These are phyloP conservation scores for Fusarium algeriense DNA, from an alignment of 2,329 filamentous ascomycete species.

Conservation along the genomic window DNA sequence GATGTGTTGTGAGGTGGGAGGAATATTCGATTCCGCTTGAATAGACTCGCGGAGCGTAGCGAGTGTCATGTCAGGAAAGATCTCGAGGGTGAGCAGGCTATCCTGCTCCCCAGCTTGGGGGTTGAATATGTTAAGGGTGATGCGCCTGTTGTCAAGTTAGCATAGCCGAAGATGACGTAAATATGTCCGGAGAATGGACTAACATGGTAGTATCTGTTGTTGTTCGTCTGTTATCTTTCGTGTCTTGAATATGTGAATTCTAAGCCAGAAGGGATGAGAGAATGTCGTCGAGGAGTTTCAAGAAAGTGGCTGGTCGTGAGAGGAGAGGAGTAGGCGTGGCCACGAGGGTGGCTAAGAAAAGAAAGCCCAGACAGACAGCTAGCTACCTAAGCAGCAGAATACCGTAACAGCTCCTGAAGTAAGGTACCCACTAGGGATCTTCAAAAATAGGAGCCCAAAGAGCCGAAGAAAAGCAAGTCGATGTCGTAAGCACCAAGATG, in stretches of 20 bases:
- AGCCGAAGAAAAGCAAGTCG: not conserved
- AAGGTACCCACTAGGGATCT: constrained; percentile 14
- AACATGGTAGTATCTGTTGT: constrained; percentile 37
- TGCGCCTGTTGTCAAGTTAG: constrained; percentile 71
- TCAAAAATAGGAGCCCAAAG: not conserved
- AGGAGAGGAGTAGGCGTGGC: constrained; percentile 20
- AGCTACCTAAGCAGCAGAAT: not conserved
- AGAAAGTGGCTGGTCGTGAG: constrained; percentile 33
- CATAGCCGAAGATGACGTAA: constrained; percentile 21
- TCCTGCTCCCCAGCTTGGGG: constrained; percentile 75
- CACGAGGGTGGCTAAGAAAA: constrained; percentile 14
- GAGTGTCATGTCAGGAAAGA: constrained; percentile 85
- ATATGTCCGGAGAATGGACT: constrained; percentile 13
- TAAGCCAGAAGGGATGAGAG: constrained; percentile 5
- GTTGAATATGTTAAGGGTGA: constrained; percentile 87
- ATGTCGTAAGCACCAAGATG: not conserved
- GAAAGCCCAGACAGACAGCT: constrained; percentile 11
- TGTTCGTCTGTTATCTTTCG: constrained; percentile 1
- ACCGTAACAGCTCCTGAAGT: constrained; percentile 15
- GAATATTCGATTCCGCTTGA: constrained; percentile 83
- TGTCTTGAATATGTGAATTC: not conserved
- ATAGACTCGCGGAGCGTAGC: constrained; percentile 89
- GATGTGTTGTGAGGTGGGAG: constrained; percentile 80
- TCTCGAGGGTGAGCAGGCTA: constrained; percentile 84
- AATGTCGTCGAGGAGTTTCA: constrained; percentile 10